Conservation (phyloP, 352 stramenopile species). For the Phytopythium ostracodes region DNA sequence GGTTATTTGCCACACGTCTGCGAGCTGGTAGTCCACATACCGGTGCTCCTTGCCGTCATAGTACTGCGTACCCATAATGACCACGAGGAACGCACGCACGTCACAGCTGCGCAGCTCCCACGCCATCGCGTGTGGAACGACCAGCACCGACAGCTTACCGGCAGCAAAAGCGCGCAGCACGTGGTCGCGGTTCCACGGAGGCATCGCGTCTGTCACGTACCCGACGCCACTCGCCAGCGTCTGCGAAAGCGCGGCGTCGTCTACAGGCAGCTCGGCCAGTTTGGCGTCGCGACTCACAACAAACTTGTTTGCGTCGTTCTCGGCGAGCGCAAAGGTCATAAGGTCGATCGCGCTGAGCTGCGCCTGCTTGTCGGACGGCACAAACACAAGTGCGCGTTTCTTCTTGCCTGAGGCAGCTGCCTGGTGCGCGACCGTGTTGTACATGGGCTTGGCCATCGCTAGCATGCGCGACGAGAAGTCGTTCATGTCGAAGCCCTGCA, state of each 20-base stretch:
- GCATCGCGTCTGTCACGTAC: constrained; percentile 95
- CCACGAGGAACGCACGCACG: constrained; percentile 89
- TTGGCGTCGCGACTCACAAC: constrained; percentile 17
- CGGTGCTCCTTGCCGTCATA: constrained; percentile 96
- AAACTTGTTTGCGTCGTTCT: constrained; percentile 77
- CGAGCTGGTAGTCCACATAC: constrained; percentile 97
- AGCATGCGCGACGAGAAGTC: constrained; percentile 96
- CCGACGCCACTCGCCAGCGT: constrained; percentile 93
- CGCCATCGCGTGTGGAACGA: constrained; percentile 93
- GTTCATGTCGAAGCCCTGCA: constrained; percentile 98
- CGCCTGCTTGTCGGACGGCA: constrained; percentile 97
- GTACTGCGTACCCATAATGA: constrained; percentile 97
- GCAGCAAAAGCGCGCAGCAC: constrained; percentile 88
- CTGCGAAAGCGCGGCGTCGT: constrained; percentile 92
- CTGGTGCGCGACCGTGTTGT: constrained; percentile 93
- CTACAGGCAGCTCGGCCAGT: constrained; percentile 36
- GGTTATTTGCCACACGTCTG: constrained; percentile 98
- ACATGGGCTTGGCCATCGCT: constrained; percentile 98
- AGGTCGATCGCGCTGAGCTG: constrained; percentile 99
- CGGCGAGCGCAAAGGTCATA: constrained; percentile 94
- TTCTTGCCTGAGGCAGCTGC: constrained; percentile 13
- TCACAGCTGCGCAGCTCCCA: constrained; percentile 85
- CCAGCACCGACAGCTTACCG: constrained; percentile 89
- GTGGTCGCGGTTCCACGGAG: constrained; percentile 83
- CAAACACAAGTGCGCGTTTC: constrained; percentile 95